Conservation (phyloP, 2,329 filamentous ascomycete species). For the Immersiporthe knoxdaviesiana region DNA sequence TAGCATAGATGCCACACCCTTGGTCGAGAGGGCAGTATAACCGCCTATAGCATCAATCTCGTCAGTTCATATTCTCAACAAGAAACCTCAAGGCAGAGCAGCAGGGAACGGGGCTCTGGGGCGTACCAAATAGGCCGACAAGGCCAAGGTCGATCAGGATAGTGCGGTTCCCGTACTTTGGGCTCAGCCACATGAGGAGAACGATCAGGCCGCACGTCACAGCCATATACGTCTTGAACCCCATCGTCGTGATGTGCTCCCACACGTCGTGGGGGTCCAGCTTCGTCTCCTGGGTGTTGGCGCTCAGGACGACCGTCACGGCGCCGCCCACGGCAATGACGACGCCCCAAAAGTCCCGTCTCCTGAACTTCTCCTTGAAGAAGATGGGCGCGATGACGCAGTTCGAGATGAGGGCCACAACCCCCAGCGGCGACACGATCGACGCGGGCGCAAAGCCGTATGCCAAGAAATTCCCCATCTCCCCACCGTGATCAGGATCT, state of each 20-base stretch:
- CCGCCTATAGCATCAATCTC: conserved; percentile 60
- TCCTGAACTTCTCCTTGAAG: conserved; percentile 87
- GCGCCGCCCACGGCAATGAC: conserved; percentile 84
- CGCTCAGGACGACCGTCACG: conserved; percentile 90
- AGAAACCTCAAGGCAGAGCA: conserved; percentile 16
- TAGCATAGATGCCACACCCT: conserved; percentile 92
- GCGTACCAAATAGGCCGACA: conserved; percentile 87
- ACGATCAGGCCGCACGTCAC: conserved; percentile 76
- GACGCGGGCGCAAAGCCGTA: conserved; percentile 98
- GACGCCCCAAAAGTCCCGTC: conserved; percentile 85
- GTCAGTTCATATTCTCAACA: not conserved
- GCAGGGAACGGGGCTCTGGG: not conserved
- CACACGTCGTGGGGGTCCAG: conserved; percentile 89
- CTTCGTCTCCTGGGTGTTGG: conserved; percentile 86
- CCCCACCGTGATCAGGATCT: conserved; percentile 88
- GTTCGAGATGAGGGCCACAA: conserved; percentile 96
- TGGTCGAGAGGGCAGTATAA: conserved; percentile 95
- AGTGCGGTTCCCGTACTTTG: conserved; percentile 79
- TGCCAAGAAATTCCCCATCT: conserved; percentile 94
- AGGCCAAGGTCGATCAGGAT: conserved; percentile 92
- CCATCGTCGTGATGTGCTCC: conserved; percentile 82
- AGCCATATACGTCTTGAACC: conserved; percentile 87
- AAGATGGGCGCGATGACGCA: conserved; percentile 94
- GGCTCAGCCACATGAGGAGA: conserved; percentile 79
- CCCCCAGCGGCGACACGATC: conserved; percentile 92